Percentiles rank a stretch among this genome's conserved stretches.
Conservation (phyloP, 2,329 filamentous ascomycete species). For the Sclerotinia spermophila region DNA sequence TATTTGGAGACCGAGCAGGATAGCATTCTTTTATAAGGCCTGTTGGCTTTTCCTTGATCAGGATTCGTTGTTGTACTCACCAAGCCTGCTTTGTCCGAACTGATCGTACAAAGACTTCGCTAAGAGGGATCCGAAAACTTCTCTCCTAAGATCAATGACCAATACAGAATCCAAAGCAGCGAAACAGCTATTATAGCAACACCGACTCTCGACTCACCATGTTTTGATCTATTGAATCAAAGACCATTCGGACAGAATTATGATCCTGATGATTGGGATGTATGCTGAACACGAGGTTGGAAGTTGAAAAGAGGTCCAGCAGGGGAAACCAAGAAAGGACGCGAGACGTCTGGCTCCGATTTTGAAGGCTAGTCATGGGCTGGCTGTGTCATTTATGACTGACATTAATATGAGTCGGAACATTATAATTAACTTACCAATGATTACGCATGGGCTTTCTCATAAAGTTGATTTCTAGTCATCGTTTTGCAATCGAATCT, state of each 20-base stretch:
- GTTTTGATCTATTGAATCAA: not conserved
- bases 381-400: not conserved
- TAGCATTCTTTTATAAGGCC: not conserved
- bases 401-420: not conserved
- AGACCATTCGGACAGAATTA: not conserved
- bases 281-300: not conserved
- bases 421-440: not conserved
- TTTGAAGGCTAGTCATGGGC: not conserved
- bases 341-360: not conserved
- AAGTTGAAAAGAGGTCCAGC: not conserved
- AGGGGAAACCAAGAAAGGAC: not conserved
- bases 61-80: not conserved
- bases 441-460: not conserved
- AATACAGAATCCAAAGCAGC: not conserved
- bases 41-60: not conserved
- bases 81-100: fast-evolving
- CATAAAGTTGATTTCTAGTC: not conserved
- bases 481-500: not conserved
- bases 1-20: not conserved
- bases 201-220: not conserved
- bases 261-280: not conserved
- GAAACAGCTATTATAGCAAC: not conserved
- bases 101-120: not conserved
- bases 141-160: not conserved
- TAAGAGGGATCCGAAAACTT: not conserved